Conservation (phyloP, 345 rosid species). For the Euclidium syriacum region DNA sequence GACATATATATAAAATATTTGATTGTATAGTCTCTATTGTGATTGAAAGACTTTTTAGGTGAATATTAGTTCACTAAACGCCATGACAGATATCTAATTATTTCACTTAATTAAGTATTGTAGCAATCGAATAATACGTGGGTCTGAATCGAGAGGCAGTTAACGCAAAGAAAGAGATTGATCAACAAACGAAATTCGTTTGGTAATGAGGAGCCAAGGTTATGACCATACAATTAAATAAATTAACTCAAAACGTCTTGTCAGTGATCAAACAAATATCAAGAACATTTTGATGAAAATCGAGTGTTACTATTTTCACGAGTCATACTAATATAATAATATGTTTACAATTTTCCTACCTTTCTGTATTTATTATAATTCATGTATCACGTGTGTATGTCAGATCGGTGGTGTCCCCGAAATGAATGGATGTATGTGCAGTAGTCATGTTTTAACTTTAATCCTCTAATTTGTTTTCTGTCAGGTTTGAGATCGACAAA, state of each 20-base stretch:
- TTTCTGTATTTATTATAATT: neutral
- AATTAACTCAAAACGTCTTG: neutral
- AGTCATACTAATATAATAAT: neutral
- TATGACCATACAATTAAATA: neutral
- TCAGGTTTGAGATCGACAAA: too few relatives aligned
- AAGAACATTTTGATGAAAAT: neutral
- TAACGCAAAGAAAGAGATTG: slow-evolving; percentile 23
- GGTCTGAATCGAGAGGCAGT: slow-evolving; percentile 3
- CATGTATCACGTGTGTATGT: neutral
- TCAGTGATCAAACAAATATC: neutral
- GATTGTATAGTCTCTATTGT: neutral
- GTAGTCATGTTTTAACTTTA: neutral
- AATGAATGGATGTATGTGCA: neutral
- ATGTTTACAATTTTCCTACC: neutral
- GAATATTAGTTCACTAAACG: slow-evolving; percentile 21
- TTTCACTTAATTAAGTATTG: neutral
- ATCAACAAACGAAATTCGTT: slow-evolving; percentile 24
- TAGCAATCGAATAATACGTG: neutral
- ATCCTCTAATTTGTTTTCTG: too few relatives aligned
- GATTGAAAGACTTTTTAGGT: neutral
- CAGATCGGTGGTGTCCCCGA: neutral
- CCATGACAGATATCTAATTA: neutral
- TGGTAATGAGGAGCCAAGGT: neutral
- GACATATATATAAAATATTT: too few relatives aligned
- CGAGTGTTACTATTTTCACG: neutral